Evolutionary conservation across 139 green algal species (phyloP), one percentile per base, ranked within the genome.

Genomic region (Picochlorum sp.): DNA sequence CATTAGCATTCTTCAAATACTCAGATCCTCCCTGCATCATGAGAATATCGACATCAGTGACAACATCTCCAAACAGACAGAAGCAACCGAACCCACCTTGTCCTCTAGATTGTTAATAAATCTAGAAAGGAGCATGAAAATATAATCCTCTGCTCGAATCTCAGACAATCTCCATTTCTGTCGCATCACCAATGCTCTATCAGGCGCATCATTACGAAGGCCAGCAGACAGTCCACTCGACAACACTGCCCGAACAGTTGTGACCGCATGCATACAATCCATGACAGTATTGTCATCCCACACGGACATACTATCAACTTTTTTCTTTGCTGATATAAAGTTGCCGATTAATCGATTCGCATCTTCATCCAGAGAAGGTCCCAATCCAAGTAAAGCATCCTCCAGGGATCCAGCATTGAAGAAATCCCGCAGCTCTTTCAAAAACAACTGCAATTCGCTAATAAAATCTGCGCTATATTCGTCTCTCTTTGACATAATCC

Each of bases 391-490:
- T 14, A 95, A 72, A 66, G 83, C 66, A 52, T 90, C 79, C 3
- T 69, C 61, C 37, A 92, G 71, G 24, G 74, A 73, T 65, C 63
- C 74, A 3, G 92, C 92, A 66, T 95, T 96, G 80, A 98, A 98
- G 70, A 98, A 98, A 57, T 97, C 91, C 1, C 89, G 74, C 56
- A 98, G 85, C 82, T 98, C 93, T 4, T 49, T 52, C 11, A 85
- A 80, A 81, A 98, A 98, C 10, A 85, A 70, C 45, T 74, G 62
- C 71, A 97, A 95, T 80, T 97, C 81, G 3, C 85, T 55, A 45
- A 98, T 77, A 64, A 98, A 98, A 16, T 66, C 83, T 14, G 76
- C 66, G 9, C 54, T 73, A 82, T 90, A 97, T 62, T 91, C 50
- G 6, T 74, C 52, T 2, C 8, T 28, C 16, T 58, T 24, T 14